Base-by-base conservation (phyloP, 2,329 filamentous ascomycete species). In the Tolypocladium pustulatum region DNA sequence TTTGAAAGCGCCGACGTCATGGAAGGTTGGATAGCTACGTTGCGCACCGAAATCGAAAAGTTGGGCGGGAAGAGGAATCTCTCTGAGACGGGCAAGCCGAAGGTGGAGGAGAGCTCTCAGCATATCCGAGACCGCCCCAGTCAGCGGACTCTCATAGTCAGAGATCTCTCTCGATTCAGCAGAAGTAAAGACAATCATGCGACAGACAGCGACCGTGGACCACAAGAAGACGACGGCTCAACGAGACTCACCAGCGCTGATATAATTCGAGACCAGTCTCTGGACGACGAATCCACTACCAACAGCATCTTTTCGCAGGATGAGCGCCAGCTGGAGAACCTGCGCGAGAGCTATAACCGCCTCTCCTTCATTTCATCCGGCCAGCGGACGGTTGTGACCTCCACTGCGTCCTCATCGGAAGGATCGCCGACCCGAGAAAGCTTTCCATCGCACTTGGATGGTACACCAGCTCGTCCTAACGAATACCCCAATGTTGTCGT, bases 1-100 rank as follows among this genome's bases (percentile, higher is more conserved):
- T 85, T 92, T 62, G 84, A 90, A 57, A 84, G 76, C 61, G 85
- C 87, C 2, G 83, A 87, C 62, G 85, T 89, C 52, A 89, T 93
- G 87, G 86, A 91, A 60, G 74, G 76, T 51, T 94, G 90, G 90
- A 83, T 93, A 68, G 78, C 80, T 1, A 77, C 80, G 0, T 74
- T 93, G 36, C 81, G 89, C 43, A 80, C 80, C 58, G 85, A 89
- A 66, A 91, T 93, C 56, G 85, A 90, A 64, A 76, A 77, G 7
- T 72, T 89, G 9, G 87, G 88, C 34, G 88, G 88, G 22, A 87
- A 82, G 73, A 86, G 82, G 69, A 77, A 78, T 58, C 69, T 82
- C 30, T 81, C 83, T 0, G 84, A 88, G 66, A 85, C 81, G 4
- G 84, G 83, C 43, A 77, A 73, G 60, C 76, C 77, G 0, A 80